phyloP scores from a whole-genome alignment of 164 flowering plant genomes.

The Umbilicus rupestris region DNA sequence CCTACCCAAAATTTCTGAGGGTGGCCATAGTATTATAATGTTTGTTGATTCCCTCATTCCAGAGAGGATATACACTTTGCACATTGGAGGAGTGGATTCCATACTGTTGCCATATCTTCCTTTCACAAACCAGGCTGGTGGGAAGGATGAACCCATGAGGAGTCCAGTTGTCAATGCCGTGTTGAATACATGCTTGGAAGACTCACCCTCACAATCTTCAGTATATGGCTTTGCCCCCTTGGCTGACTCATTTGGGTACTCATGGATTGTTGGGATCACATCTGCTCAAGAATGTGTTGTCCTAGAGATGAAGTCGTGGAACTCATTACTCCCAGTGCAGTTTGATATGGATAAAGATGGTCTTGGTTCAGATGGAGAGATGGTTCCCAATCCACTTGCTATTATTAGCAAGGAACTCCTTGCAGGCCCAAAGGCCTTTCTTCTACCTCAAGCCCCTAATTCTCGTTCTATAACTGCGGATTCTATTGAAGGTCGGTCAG shows the following conservation, averaged over 20 bases:
- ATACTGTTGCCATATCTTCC: slow-evolving; percentile 84
- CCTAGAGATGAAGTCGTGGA: slow-evolving; percentile 67
- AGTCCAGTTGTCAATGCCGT: slow-evolving; percentile 75
- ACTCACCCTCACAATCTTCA: slow-evolving; percentile 29
- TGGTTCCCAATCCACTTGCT: slow-evolving; percentile 33
- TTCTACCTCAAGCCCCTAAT: slow-evolving; percentile 52
- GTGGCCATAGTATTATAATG: slow-evolving; percentile 33
- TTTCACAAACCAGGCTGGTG: slow-evolving; percentile 60
- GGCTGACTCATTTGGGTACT: slow-evolving; percentile 73
- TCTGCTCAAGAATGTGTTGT: slow-evolving; percentile 57
- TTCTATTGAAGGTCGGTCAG: slow-evolving; percentile 88
- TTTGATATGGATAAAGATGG: slow-evolving; percentile 30
- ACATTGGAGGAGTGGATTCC: slow-evolving; percentile 80
- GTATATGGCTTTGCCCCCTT: slow-evolving; percentile 62
- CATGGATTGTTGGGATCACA: slow-evolving; percentile 79
- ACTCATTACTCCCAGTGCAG: slow-evolving; percentile 35
- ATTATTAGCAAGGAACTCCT: slow-evolving; percentile 88
- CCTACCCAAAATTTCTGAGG: slow-evolving; percentile 34
- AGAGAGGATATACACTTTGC: slow-evolving; percentile 70
- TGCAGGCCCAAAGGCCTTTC: slow-evolving; percentile 56
- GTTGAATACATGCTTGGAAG: slow-evolving; percentile 52
- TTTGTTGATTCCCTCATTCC: slow-evolving; percentile 61
- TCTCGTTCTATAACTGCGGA: slow-evolving; percentile 65
- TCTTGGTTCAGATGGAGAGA: slow-evolving; percentile 18
- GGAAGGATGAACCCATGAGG: slow-evolving; percentile 44